Base-by-base conservation (phyloP, 2,329 filamentous ascomycete species). In the Phaeoacremonium minimum region DNA sequence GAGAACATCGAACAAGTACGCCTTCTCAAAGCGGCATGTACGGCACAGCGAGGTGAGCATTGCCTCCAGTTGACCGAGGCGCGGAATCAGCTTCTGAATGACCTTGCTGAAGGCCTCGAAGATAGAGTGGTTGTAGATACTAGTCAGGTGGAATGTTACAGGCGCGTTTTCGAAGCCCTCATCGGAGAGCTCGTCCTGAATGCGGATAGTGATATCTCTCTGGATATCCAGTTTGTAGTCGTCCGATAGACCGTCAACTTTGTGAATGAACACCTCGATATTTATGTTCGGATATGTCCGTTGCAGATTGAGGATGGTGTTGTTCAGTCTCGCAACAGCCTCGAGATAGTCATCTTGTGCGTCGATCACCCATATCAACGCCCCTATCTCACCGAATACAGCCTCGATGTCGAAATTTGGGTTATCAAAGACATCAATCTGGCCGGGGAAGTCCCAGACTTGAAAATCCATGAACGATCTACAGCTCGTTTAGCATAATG, bases 401-500 rank as follows among this genome's bases (percentile, higher is more conserved):
- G 87, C 83, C 50, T 95, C 88, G 44, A 93, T 84, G 57, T 97
- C 90, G 53, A 95, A 95, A 32, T 80, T 84, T 4, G 87, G 83
- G 53, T 93, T 88, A 42, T 94, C 83, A 52, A 95, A 94, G 38
- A 80, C 71, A 64, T 96, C 87, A 46, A 97, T 80, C 63, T 97
- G 90, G 16, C 91, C 90, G 3, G 93, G 93, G 40, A 98, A 90
- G 57, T 98, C 93, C 87, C 90, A 96, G 32, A 96, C 87, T 64
- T 97, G 91, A 49, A 97, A 96, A 57, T 97, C 91, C 89, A 97
- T 96, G 58, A 98, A 97, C 4, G 93, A 97, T 49, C 89, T 96
- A 40, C 14, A 30, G 4, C 13, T 18, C 15, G 11, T 43, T 58
- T 20, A 55, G 51, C 32, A 42, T 30, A n/a, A 33, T 18, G 5